Evolutionary conservation across 139 green algal genomes (phyloP).

Genomic region (Chlorella sp.): DNA sequence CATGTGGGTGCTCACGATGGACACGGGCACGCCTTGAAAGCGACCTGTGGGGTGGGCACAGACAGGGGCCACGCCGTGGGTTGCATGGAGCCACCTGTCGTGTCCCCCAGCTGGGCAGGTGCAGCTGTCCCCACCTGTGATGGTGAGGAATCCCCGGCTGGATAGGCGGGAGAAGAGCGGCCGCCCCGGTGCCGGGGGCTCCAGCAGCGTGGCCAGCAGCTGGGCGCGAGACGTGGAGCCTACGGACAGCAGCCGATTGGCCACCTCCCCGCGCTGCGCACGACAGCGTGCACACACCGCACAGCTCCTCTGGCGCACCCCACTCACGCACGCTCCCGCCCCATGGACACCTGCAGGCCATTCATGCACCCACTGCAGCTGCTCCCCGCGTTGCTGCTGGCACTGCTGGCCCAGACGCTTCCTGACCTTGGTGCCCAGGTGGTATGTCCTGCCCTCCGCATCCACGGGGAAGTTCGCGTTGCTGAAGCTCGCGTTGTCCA

Average conservation of each 20-base stretch:
- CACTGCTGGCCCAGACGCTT: too few species aligned
- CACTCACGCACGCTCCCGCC: too few species aligned
- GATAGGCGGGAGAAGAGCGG: conserved; percentile 48
- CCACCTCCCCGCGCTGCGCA: conserved; percentile 55
- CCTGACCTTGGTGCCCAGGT: conserved; percentile 55
- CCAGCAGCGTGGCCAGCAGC: conserved; percentile 48
- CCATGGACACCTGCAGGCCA: too few species aligned
- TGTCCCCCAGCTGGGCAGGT: too few species aligned
- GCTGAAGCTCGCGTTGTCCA: too few species aligned
- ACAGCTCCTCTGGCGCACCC: too few species aligned
- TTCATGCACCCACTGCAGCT: too few species aligned
- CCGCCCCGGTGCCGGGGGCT: conserved; percentile 23
- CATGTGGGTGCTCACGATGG: conserved; percentile 70
- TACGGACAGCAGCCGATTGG: conserved; percentile 65
- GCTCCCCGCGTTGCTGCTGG: too few species aligned
- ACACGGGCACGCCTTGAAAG: conserved; percentile 50
- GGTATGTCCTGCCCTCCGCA: conserved; percentile 59
- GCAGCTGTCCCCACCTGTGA: conserved; percentile 37
- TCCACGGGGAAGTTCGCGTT: conserved; percentile 75
- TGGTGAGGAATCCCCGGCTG: conserved; percentile 63
- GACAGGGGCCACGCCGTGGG: too few species aligned
- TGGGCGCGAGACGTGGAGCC: conserved; percentile 52
- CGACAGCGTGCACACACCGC: too few species aligned
- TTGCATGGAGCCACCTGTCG: too few species aligned
- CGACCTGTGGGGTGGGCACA: conserved; percentile 33